Conservation (phyloP, 345 rosid species). For the Eucalyptus albens region DNA sequence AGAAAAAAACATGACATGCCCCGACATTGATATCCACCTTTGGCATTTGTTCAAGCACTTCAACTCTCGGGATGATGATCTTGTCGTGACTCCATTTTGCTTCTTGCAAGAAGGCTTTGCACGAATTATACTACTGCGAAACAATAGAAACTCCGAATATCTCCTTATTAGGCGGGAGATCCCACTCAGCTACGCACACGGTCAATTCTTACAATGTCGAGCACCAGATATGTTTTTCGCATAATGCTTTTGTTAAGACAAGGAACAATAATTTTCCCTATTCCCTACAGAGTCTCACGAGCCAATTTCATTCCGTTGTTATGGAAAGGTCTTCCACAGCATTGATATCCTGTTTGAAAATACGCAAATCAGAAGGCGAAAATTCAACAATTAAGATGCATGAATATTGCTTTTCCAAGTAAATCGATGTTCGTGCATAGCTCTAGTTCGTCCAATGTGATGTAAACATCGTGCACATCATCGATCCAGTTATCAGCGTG, state of each 20-base stretch:
- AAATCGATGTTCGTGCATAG: too few relatives aligned
- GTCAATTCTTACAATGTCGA: neutral
- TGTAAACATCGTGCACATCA: constrained; percentile 26
- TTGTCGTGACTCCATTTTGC: constrained; percentile 16
- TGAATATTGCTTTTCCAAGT: too few relatives aligned
- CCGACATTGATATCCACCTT: constrained; percentile 3
- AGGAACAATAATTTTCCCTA: constrained; percentile 1
- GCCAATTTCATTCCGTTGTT: too few relatives aligned
- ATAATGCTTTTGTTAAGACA: constrained; percentile 5
- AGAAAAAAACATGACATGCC: too few relatives aligned
- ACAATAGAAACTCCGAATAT: neutral
- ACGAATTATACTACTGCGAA: constrained; percentile 23
- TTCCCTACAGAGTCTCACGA: neutral
- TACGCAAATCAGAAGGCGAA: too few relatives aligned
- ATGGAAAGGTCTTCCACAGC: too few relatives aligned
- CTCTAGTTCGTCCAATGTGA: neutral
- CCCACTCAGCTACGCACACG: neutral
- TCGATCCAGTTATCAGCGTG: neutral
- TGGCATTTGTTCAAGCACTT: constrained; percentile 20
- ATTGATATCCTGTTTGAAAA: too few relatives aligned
- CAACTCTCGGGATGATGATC: neutral
- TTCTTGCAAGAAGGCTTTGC: constrained; percentile 21
- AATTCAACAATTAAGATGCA: too few relatives aligned
- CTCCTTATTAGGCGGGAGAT: neutral
- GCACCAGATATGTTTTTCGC: too few relatives aligned